Evolutionary conservation across 108 stramenopile species (phyloP).

Genomic region (Heterococcus sp.): DNA sequence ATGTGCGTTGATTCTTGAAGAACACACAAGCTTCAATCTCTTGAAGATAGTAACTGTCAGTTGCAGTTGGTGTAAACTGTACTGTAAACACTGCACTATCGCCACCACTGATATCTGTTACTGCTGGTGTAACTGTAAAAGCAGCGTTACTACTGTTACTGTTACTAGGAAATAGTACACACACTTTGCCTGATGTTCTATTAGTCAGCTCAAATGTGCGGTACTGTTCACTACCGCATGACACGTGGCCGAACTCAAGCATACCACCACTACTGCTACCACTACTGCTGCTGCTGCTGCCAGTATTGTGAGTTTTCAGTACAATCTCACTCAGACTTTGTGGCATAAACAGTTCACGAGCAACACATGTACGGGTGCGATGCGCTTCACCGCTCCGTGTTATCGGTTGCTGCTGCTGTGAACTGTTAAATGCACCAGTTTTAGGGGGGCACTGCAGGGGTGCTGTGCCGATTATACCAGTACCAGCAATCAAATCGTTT

Average conservation of each 20-base stretch:
- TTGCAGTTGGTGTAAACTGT: slow-evolving; percentile 34
- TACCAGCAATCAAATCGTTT: not conserved
- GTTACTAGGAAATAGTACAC: slow-evolving; percentile 21
- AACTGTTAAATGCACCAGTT: no score
- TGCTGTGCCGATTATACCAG: not conserved
- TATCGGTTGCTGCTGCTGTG: no score
- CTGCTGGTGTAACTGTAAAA: slow-evolving; percentile 48
- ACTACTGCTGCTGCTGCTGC: no score
- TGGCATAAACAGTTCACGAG: no score
- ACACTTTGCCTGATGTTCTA: slow-evolving; percentile 40
- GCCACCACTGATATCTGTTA: slow-evolving; percentile 50
- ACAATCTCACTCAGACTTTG: no score
- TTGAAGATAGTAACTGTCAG: slow-evolving; percentile 54
- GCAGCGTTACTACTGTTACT: not conserved
- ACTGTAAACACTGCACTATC: slow-evolving; percentile 34
- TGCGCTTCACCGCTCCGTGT: no score
- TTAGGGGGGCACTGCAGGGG: no score
- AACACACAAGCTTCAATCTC: slow-evolving; percentile 58
- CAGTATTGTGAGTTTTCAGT: no score
- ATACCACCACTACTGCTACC: no score
- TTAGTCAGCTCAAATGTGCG: slow-evolving; percentile 43
- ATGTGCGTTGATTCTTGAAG: slow-evolving; percentile 62
- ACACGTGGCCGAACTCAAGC: slow-evolving; percentile 26
- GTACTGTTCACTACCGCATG: not conserved
- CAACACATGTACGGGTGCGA: no score